Base-by-base conservation (phyloP, 2,329 filamentous ascomycete genomes). In the Diaporthe longicolla region DNA sequence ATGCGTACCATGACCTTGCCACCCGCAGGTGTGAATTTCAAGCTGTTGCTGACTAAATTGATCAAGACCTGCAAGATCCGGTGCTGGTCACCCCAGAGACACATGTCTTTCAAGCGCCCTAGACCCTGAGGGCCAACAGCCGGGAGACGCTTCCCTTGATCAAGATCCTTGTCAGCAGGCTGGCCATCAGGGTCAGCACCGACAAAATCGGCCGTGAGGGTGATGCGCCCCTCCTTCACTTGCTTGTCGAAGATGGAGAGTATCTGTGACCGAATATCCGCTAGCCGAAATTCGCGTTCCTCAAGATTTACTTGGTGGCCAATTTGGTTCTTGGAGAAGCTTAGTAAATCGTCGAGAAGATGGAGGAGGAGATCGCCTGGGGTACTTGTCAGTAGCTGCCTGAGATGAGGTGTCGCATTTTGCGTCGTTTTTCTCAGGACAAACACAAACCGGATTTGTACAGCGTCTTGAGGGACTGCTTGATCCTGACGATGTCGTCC, bases 271-370 rank as follows among this genome's bases (percentile, higher is more conserved):
- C 92, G 92, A 76, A 98, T 91, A 76, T 98, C 95, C n/a, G 92
- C 91, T 37, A 98, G 81, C 11, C 93, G 88, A 79, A 98, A 98
- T 78, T 97, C 95, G 75, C 91, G 94, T 81, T 97, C 93, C 78
- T 98, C 95, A 0, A 98, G 86, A 54, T 87, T 92, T 57, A 98
- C 85, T 76, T 95, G 92, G 78, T 97, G 94, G 3, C 95, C 95
- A 68, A 97, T 95, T 82, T 98, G 95, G 79, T 98, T 98, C 83
- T 97, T 98, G 80, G 94, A 97, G 83, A 98, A 98, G 48, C 94
- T 97, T 52, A 98, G 85, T 5, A 98, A 87, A 84, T 98, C 95
- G 54, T 97, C 97, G 10, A 98, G 86, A 1, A 98, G 88, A 79
- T 98, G 95, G 3, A 97, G 86, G 10, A 98, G 84, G 8, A 98